A percentile compares a stretch with the other conserved stretches of the same genome.
These are phyloP conservation scores for Sungouiella blattae DNA, from an alignment of 805 yeast genomes.

Conservation along the genomic window DNA sequence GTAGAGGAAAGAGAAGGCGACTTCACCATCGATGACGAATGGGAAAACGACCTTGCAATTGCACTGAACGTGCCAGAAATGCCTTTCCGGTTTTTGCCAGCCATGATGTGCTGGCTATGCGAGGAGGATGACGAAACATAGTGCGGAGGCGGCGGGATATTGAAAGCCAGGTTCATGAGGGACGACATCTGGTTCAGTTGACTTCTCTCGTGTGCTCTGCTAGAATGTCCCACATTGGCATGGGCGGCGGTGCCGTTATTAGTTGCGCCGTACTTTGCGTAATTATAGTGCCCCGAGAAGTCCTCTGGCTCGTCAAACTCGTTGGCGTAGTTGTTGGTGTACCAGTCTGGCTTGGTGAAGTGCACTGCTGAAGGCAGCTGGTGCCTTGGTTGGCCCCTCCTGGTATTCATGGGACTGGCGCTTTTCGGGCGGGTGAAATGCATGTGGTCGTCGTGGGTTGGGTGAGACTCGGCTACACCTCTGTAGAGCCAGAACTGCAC, in stretches of 20 bases:
- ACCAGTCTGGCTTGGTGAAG: constrained; percentile 40
- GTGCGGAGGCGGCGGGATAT: constrained; percentile 14
- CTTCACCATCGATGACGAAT: constrained; percentile 9
- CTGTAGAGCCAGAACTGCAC: constrained; percentile 30
- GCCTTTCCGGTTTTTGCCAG: constrained; percentile 5
- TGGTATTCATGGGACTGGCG: constrained; percentile 1
- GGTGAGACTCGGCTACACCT: not conserved
- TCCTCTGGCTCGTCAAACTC: not conserved
- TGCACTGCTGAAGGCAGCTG: constrained; percentile 10
- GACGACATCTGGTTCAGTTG: not conserved
- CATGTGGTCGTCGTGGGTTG: not conserved
- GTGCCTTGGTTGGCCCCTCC: too few relatives aligned
- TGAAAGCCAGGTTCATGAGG: constrained; percentile 9
- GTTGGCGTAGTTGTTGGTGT: constrained; percentile 19
- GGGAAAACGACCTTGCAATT: constrained; percentile 14
- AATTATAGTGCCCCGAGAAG: not conserved
- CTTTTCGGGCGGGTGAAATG: constrained; percentile 1
- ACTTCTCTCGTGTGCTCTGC: not conserved
- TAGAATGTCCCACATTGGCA: too few relatives aligned
- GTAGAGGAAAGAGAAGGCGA: constrained; percentile 8
- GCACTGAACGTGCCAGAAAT: constrained; percentile 18
- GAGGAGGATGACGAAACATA: constrained; percentile 15
- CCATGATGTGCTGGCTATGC: constrained; percentile 4
- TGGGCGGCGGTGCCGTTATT: not conserved
- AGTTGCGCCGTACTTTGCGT: not conserved